Evolutionary conservation across 2,329 filamentous ascomycete species (phyloP).

Genomic region (Aspergillus sp.): DNA sequence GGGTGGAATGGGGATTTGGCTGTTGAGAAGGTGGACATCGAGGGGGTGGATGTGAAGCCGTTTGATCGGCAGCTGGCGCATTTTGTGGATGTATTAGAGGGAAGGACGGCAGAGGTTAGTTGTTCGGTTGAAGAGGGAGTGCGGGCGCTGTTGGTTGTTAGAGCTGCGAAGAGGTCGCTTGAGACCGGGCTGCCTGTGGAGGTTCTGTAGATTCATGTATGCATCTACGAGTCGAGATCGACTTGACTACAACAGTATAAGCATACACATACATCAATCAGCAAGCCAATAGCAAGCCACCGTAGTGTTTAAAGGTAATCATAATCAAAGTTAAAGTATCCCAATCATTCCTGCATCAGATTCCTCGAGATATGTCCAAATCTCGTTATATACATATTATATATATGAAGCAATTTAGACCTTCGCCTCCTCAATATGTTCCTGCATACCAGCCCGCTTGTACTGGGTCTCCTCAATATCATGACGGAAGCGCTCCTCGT

Average conservation of each 20-base stretch:
- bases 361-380: not conserved
- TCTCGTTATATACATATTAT: not conserved
- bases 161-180: conserved; percentile 55
- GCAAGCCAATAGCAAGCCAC: too few species aligned
- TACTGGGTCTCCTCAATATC: conserved; percentile 26
- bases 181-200: conserved; percentile 42
- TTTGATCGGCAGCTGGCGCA: conserved; percentile 60
- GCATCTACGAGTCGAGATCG: not conserved
- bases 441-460: conserved; percentile 18
- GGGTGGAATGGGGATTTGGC: conserved; percentile 49
- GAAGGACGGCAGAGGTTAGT: conserved; percentile 44
- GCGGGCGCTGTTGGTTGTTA: conserved; percentile 57
- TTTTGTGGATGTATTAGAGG: conserved; percentile 55
- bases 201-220: conserved; percentile 24
- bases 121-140: conserved; percentile 57
- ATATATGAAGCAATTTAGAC: not conserved
- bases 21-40: conserved; percentile 36
- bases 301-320: too few species aligned
- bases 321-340: not conserved
- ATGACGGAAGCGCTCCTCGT: conserved; percentile 41
- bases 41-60: conserved; percentile 41
- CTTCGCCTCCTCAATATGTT: conserved; percentile 15
- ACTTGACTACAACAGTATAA: too few species aligned
- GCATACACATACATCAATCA: too few species aligned
- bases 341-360: not conserved